Base-by-base conservation (phyloP, 176 grass and related monocot genomes). In the Eremochloa ophiuroides region DNA sequence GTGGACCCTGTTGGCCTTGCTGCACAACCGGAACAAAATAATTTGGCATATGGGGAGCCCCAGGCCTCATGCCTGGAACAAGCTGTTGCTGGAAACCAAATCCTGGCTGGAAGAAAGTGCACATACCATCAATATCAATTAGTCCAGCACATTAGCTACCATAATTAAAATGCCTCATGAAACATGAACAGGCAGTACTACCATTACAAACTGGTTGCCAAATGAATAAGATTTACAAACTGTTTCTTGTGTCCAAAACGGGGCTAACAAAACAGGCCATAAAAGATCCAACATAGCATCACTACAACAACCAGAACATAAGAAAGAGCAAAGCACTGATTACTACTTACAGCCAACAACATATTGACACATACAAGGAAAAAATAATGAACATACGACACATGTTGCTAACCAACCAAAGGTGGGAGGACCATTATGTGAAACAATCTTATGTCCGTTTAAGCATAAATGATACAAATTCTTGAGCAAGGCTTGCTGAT, bases 41-140 rank as follows among this genome's bases (percentile, higher is more conserved):
- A 85, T 97, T 97, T 68, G 84, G 91, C 86, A 97, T 89, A 76
- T 83, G 94, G 27, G 75, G 89, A 44, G 76, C 91, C n/a, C 91
- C 89, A 76, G 94, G 94, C 62, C 94, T 87, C 94, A 97, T 97
- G 40, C 94, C 94, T 67, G 87, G 94, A 74, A 97, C 89, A 85
- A 97, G 83, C 53, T 94, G 91, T 61, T 91, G 94, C 87, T 97
- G 94, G 79, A 92, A 97, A 78, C 94, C 91, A 35, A 80, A 97
- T 79, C 94, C 94, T 1, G 89, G 89, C 94, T 97, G 80, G 2
- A 51, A 82, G 28, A 47, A 43, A 87, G 27, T 28, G 38, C 55
- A 77, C 1, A 78, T 44, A 59, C 7, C 0, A 62, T 87, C 68
- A 89, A 46, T 86, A 79, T 37, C 14, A n/a, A 81, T 35, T 85